phyloP scores from a whole-genome alignment of 2,329 filamentous ascomycete genomes.

The Cytospora mali region DNA sequence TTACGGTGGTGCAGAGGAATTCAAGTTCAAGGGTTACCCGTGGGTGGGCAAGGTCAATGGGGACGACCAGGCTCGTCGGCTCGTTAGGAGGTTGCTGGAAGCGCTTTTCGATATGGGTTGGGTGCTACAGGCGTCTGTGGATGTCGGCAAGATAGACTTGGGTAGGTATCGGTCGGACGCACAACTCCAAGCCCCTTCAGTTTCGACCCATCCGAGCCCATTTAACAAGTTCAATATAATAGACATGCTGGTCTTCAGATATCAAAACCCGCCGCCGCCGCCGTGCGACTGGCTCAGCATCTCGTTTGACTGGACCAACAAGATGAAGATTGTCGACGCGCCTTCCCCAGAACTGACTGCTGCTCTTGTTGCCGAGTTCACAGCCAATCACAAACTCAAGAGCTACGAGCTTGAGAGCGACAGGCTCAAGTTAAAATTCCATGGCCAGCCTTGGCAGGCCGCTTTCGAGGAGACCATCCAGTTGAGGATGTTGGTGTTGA shows the following conservation, averaged over 20 bases:
- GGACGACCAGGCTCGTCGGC: constrained; percentile 36
- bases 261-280: constrained; percentile 39
- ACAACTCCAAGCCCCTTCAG: background rate
- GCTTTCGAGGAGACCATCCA: constrained; percentile 40
- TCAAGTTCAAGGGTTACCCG: constrained; percentile 41
- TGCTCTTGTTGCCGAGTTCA: constrained; percentile 30
- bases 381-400: constrained; percentile 7
- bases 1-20: constrained; percentile 40
- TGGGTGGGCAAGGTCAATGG: constrained; percentile 37
- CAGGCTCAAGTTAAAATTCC: constrained; percentile 38
- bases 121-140: constrained; percentile 41
- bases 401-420: constrained; percentile 25
- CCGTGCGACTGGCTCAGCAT: constrained; percentile 42
- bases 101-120: constrained; percentile 41
- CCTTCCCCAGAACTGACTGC: constrained; percentile 29
- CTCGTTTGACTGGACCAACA: constrained; percentile 37
- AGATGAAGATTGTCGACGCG: constrained; percentile 40
- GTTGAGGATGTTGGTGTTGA: constrained; percentile 39
- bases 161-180: constrained; percentile 33
- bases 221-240: background rate
- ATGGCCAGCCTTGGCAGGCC: constrained; percentile 39
- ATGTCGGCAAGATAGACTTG: constrained; percentile 37
- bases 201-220: background rate
- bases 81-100: constrained; percentile 39
- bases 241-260: constrained; percentile 43